Evolutionary conservation across 345 rosid genomes (phyloP).

Genomic region (Geranium brycei): DNA sequence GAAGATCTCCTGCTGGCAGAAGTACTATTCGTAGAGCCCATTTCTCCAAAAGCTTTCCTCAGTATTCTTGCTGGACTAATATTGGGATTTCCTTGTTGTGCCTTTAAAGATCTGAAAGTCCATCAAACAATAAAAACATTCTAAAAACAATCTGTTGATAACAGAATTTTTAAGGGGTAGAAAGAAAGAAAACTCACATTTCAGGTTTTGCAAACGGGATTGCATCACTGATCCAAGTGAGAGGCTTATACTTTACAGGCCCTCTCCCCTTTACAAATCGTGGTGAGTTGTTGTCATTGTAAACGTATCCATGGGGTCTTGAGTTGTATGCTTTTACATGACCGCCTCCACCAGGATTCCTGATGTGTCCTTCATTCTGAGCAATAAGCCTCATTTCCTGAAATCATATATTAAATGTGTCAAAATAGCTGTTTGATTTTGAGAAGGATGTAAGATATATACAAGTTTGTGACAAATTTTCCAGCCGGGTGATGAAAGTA

Average conservation of each 20-base stretch:
- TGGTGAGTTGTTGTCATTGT: not conserved
- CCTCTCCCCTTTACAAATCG: slow-evolving; percentile 11
- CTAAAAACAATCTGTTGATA: not conserved
- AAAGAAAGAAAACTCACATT: not conserved
- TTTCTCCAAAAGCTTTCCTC: not conserved
- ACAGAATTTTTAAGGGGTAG: not conserved
- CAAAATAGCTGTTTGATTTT: no score
- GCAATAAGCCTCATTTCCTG: slow-evolving; percentile 9
- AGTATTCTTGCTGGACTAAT: no score
- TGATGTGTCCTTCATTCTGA: not conserved
- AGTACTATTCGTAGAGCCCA: slow-evolving; percentile 2
- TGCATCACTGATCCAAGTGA: slow-evolving; percentile 1
- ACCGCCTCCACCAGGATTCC: slow-evolving; percentile 3
- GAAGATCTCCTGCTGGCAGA: slow-evolving; percentile 1
- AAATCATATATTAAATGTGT: not conserved
- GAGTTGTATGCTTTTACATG: slow-evolving; percentile 5
- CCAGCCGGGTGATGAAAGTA: no score
- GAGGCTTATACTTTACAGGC: slow-evolving; percentile 11
- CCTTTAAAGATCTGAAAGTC: no score
- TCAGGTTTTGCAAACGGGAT: not conserved
- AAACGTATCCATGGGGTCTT: not conserved
- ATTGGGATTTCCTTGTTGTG: no score
- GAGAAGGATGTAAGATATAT: no score
- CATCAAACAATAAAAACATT: no score
- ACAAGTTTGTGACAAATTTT: no score